phyloP scores from a whole-genome alignment of 2,329 filamentous ascomycete species.

The Thielaviopsis cerberus region DNA sequence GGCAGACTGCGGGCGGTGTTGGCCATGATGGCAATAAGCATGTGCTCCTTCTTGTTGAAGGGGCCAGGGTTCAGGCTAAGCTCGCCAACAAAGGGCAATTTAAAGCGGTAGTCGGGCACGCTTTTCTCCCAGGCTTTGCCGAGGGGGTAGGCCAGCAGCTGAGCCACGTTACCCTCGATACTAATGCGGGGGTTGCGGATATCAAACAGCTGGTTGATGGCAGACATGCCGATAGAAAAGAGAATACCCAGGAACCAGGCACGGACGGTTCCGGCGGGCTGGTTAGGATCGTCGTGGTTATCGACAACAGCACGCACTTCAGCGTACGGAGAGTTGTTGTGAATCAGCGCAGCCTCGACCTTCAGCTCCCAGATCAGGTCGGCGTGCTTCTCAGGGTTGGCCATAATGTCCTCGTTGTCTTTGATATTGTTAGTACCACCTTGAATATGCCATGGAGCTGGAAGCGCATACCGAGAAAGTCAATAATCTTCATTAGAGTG shows the following conservation, averaged over 20 bases:
- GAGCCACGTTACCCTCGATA: conserved; percentile 33
- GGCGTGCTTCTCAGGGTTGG: conserved; percentile 21
- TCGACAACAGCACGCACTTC: conserved; percentile 36
- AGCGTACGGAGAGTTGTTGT: conserved; percentile 35
- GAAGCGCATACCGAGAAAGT: conserved; percentile 16
- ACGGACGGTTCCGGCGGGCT: conserved; percentile 32
- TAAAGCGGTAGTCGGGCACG: conserved; percentile 28
- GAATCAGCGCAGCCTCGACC: conserved; percentile 31
- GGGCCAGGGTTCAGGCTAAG: conserved; percentile 28
- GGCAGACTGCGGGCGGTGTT: conserved; percentile 29
- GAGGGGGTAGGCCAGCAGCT: conserved; percentile 32
- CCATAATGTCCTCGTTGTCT: conserved; percentile 17
- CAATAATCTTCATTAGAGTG: conserved; percentile 15
- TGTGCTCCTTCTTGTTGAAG: conserved; percentile 38
- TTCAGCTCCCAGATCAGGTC: conserved; percentile 32
- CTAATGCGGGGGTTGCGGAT: conserved; percentile 33
- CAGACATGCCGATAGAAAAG: conserved; percentile 27
- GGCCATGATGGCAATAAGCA: conserved; percentile 38
- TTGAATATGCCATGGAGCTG: background rate
- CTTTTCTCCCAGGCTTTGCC: conserved; percentile 26
- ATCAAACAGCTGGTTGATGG: conserved; percentile 36
- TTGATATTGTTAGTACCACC: background rate
- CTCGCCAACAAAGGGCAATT: conserved; percentile 18
- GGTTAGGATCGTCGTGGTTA: conserved; percentile 31
- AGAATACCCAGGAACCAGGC: conserved; percentile 31